These are phyloP conservation scores for Leishmania martiniquensis DNA, from an alignment of 208 protist species.

Conservation along the genomic window DNA sequence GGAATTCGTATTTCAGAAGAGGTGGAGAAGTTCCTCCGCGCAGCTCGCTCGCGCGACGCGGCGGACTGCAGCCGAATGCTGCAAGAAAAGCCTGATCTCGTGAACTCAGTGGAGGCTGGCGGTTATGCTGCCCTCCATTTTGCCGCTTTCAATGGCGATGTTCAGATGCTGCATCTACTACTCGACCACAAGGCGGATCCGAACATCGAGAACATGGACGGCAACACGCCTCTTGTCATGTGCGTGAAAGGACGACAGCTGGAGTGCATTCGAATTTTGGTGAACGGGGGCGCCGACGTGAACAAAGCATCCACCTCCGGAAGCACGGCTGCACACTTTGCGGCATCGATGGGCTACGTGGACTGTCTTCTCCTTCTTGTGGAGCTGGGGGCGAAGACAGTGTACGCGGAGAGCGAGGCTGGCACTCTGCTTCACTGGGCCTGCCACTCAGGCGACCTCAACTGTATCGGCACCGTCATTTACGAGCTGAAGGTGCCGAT, in stretches of 20 bases:
- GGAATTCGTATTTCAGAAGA: constrained; percentile 80
- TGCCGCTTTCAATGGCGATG: constrained; percentile 84
- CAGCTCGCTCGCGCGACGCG: constrained; percentile 57
- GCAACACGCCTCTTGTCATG: constrained; percentile 86
- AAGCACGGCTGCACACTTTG: constrained; percentile 78
- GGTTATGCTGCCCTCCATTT: constrained; percentile 91
- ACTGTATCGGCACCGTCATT: constrained; percentile 75
- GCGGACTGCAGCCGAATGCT: constrained; percentile 53
- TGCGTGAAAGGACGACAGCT: constrained; percentile 75
- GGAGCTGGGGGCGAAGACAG: constrained; percentile 57
- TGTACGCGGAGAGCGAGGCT: constrained; percentile 55
- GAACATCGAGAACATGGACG: constrained; percentile 83
- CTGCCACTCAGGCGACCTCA: constrained; percentile 75
- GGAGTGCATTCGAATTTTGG: constrained; percentile 59
- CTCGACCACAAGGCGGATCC: constrained; percentile 58
- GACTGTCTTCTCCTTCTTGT: constrained; percentile 70
- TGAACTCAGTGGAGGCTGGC: constrained; percentile 78
- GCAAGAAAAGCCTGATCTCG: constrained; percentile 55
- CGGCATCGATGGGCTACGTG: constrained; percentile 75
- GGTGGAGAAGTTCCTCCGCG: constrained; percentile 84
- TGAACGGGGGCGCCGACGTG: constrained; percentile 71
- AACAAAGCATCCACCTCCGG: constrained; percentile 62
- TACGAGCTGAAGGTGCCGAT: constrained; percentile 85
- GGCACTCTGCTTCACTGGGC: constrained; percentile 90
- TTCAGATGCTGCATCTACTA: constrained; percentile 71